Evolutionary conservation across 2,329 filamentous ascomycete species (phyloP), one percentile per base, ranked within the genome.

Genomic region (Paecilomyces sp.): DNA sequence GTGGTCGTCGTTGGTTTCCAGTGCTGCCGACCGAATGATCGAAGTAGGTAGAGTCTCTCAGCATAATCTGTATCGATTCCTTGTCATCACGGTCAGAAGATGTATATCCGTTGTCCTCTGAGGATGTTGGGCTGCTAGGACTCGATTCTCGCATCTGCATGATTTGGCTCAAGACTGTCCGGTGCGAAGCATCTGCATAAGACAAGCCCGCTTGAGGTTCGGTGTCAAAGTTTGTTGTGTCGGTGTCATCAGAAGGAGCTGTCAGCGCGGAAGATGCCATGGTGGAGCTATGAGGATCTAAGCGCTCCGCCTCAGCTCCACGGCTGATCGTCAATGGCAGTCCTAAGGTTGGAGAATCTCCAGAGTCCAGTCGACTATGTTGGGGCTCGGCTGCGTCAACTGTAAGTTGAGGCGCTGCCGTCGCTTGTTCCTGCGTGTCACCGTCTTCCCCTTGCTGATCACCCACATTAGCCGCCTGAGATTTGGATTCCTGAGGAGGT

Each of bases 131-230:
- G 51, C 72, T 71, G 60, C 71, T 73, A 9, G 79, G 74, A 56
- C 76, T 80, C 4, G 74, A 75, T 58, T 78, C 76, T 22, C 80
- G 77, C 63, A 82, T 76, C 54, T 75, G 73, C 75, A 79, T 79
- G 30, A 82, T 80, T 51, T 81, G 79, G 57, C 70, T 77, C 22
- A 81, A 66, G 6, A 82, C 66, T n/a, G 77, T 77, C 41, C 74
- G 71, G 57, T 78, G 73, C 25, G 72, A 71, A 8, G 64, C 53
- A 58, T 69, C 68, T 22, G 69, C 55, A 15, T 71, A 68, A 30
- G 66, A 81, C 75, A 74, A 64, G n/a, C 86, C 83, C 1, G 82
- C 84, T 69, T 91, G 88, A 24, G 86, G 81, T 65, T 91, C 88
- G n/a, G 80, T 82, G 64, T 92, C 89, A 65, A 91, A 89, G 31